Evolutionary conservation across 2,329 filamentous ascomycete genomes (phyloP).

Genomic region (Colletotrichum gigasporum): DNA sequence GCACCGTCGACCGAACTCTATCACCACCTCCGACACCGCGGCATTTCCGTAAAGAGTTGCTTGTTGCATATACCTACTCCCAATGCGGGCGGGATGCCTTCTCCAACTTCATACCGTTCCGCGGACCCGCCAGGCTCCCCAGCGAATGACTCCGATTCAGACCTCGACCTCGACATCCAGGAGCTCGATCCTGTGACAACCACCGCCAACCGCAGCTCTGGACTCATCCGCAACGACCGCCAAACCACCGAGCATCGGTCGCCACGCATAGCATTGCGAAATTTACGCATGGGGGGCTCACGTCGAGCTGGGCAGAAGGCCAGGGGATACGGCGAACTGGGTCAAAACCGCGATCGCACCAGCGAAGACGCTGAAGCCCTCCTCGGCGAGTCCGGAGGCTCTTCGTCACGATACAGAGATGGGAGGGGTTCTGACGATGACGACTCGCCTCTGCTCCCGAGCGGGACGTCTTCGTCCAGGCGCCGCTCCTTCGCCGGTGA

Average conservation of each 20-base stretch:
- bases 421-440: slow-evolving; percentile 70
- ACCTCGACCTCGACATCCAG: slow-evolving; percentile 80
- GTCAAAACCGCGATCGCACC: slow-evolving; percentile 62
- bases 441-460: slow-evolving; percentile 77
- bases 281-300: slow-evolving; percentile 72
- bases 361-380: slow-evolving; percentile 75
- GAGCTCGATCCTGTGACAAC: slow-evolving; percentile 75
- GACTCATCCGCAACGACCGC: slow-evolving; percentile 61
- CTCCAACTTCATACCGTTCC: slow-evolving; percentile 59
- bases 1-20: slow-evolving; percentile 25
- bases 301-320: slow-evolving; percentile 64
- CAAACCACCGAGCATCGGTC: slow-evolving; percentile 54
- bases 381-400: slow-evolving; percentile 69
- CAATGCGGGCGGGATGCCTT: slow-evolving; percentile 62
- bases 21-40: slow-evolving; percentile 20
- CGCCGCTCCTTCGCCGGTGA: slow-evolving; percentile 51
- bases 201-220: slow-evolving; percentile 36
- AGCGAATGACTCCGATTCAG: slow-evolving; percentile 77
- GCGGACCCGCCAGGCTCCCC: slow-evolving; percentile 72
- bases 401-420: slow-evolving; percentile 66
- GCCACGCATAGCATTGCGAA: slow-evolving; percentile 75
- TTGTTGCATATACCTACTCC: slow-evolving; percentile 22
- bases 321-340: slow-evolving; percentile 69
- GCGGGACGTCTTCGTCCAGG: slow-evolving; percentile 42
- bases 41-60: slow-evolving; percentile 13